phyloP scores from a whole-genome alignment of 2,329 filamentous ascomycete genomes.

The Macrophomina tecta region DNA sequence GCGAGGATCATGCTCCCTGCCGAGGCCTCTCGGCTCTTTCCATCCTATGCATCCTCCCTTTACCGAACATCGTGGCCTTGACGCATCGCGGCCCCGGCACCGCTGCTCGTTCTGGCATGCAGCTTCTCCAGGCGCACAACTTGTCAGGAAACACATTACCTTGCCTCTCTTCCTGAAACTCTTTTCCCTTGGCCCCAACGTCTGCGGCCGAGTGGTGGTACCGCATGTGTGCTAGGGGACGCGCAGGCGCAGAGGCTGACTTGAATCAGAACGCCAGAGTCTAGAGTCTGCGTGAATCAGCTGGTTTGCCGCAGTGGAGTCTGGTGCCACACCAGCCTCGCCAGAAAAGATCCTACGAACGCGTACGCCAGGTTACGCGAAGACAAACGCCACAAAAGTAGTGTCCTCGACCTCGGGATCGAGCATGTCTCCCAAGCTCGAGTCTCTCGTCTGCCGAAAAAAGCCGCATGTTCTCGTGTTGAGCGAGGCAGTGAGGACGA shows the following conservation, averaged over 20 bases:
- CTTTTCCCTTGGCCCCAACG: background rate
- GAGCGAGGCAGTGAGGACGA: background rate
- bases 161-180: background rate
- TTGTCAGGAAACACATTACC: background rate
- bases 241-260: background rate
- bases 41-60: background rate
- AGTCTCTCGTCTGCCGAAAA: background rate
- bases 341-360: constrained; percentile 3
- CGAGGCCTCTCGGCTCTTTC: background rate
- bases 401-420: background rate
- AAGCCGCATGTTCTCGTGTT: background rate
- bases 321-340: constrained; percentile 16
- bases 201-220: background rate
- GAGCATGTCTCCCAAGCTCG: constrained; percentile 5
- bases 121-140: background rate
- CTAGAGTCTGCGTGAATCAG: background rate
- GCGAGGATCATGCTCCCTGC: constrained; percentile 8
- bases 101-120: background rate
- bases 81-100: background rate
- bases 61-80: background rate
- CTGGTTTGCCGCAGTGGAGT: constrained; percentile 15
- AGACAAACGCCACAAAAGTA: constrained; percentile 13
- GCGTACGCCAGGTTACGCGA: constrained; percentile 7
- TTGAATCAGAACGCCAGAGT: constrained; percentile 1
- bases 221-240: constrained; percentile 17